These are phyloP conservation scores for Hippophae rhamnoides DNA, from an alignment of 306 rosid species.

Conservation along the genomic window DNA sequence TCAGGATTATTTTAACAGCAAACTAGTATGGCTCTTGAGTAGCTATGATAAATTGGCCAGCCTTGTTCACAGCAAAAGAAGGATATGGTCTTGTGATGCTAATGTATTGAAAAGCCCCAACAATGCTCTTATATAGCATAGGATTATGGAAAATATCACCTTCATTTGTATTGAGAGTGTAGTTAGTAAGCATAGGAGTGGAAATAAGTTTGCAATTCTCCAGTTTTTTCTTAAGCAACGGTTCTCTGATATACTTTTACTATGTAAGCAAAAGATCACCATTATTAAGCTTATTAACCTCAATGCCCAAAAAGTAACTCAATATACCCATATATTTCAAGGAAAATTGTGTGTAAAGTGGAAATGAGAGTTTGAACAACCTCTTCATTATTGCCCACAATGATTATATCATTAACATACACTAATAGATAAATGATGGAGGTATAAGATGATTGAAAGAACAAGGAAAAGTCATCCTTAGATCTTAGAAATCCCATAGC, in stretches of 20 bases:
- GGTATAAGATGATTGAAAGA: background rate
- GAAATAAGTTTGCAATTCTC: background rate
- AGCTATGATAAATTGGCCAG: background rate
- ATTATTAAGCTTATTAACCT: too few relatives aligned
- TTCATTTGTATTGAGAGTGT: background rate
- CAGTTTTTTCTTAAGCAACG: background rate
- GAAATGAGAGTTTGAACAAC: background rate
- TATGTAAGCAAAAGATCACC: background rate
- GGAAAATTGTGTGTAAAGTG: background rate
- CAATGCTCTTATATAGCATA: background rate
- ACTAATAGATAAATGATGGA: background rate
- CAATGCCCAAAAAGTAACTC: background rate
- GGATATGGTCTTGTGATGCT: background rate
- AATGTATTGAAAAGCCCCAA: background rate
- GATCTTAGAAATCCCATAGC: background rate
- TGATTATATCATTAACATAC: background rate
- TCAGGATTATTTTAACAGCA: background rate
- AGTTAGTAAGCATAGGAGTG: background rate
- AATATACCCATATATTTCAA: background rate
- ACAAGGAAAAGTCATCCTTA: background rate
- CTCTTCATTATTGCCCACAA: background rate
- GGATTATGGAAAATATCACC: background rate
- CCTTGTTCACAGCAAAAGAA: background rate
- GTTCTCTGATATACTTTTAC: too few relatives aligned
- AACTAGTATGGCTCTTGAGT: background rate